These are phyloP conservation scores for Fomitopsis betulina DNA, from an alignment of 1,284 basidiomycete genomes.

Conservation along the genomic window DNA sequence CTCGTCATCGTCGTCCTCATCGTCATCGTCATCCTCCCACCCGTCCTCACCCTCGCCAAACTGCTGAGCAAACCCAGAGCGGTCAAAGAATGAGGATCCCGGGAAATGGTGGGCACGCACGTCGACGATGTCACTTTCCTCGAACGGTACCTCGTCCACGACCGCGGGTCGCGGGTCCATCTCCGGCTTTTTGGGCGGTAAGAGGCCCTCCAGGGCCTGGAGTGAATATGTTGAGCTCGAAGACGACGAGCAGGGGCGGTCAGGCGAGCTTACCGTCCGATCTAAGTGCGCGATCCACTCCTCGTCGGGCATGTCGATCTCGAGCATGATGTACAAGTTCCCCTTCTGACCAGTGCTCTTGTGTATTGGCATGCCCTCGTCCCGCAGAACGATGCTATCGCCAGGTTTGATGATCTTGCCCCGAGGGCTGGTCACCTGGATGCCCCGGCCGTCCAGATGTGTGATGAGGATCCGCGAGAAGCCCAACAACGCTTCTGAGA, in stretches of 20 bases:
- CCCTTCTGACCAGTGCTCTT: constrained; percentile 68
- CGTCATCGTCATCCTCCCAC: constrained; percentile 45
- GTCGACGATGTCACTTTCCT: constrained; percentile 73
- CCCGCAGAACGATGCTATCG: constrained; percentile 68
- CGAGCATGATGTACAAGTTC: constrained; percentile 76
- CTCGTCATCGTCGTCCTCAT: constrained; percentile 4
- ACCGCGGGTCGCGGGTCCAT: constrained; percentile 66
- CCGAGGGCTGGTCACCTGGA: constrained; percentile 68
- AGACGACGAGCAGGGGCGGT: background rate
- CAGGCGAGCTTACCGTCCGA: constrained; percentile 36
- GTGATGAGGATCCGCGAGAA: constrained; percentile 84
- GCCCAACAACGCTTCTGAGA: constrained; percentile 91
- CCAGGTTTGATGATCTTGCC: constrained; percentile 75
- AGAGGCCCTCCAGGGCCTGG: constrained; percentile 58
- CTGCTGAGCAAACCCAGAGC: constrained; percentile 54
- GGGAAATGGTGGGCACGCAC: constrained; percentile 74
- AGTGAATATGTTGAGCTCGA: background rate
- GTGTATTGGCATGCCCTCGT: constrained; percentile 85
- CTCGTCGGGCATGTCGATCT: constrained; percentile 80
- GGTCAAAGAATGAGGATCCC: constrained; percentile 68
- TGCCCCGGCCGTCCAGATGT: constrained; percentile 87
- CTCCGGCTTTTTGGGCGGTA: constrained; percentile 72
- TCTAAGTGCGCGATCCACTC: constrained; percentile 66
- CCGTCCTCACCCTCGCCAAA: constrained; percentile 55
- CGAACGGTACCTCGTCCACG: constrained; percentile 69